These are phyloP conservation scores for Puccinia hordei DNA, from an alignment of 1,284 basidiomycete species.

Conservation along the genomic window DNA sequence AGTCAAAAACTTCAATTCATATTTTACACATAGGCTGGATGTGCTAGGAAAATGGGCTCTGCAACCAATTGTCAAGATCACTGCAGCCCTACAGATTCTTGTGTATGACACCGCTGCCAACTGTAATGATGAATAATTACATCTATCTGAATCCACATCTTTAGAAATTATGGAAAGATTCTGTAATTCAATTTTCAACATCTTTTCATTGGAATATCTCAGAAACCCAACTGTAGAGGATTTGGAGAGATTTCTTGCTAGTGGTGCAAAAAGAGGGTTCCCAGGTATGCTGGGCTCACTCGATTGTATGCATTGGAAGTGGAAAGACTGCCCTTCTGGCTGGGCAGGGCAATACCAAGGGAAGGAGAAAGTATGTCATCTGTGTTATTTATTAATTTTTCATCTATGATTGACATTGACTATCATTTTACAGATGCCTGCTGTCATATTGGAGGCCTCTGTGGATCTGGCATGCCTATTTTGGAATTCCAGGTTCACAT, in stretches of 20 bases:
- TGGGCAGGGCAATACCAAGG: slow-evolving; percentile 28
- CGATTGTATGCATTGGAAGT: slow-evolving; percentile 30
- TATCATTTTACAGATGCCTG: no score
- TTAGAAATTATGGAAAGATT: not conserved
- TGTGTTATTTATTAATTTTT: no score
- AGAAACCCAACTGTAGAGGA: not conserved
- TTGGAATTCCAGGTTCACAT: slow-evolving; percentile 3
- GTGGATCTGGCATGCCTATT: slow-evolving; percentile 32
- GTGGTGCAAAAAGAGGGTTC: no score
- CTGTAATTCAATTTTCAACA: not conserved
- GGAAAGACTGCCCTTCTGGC: slow-evolving; percentile 28
- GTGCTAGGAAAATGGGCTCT: not conserved
- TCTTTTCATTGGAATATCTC: not conserved
- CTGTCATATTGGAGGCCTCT: slow-evolving; percentile 7
- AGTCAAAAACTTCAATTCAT: not conserved
- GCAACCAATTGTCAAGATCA: not conserved
- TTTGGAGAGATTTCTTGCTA: no score
- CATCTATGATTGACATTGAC: no score
- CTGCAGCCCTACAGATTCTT: slow-evolving; percentile 12
- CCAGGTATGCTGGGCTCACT: slow-evolving; percentile 27
- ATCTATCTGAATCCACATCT: not conserved
- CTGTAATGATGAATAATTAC: slow-evolving; percentile 16
- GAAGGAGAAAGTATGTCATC: no score
- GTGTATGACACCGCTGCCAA: not conserved
- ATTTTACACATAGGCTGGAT: no score